These are phyloP conservation scores for Halophytophthora batemanensis DNA, from an alignment of 352 stramenopile genomes.

Conservation along the genomic window DNA sequence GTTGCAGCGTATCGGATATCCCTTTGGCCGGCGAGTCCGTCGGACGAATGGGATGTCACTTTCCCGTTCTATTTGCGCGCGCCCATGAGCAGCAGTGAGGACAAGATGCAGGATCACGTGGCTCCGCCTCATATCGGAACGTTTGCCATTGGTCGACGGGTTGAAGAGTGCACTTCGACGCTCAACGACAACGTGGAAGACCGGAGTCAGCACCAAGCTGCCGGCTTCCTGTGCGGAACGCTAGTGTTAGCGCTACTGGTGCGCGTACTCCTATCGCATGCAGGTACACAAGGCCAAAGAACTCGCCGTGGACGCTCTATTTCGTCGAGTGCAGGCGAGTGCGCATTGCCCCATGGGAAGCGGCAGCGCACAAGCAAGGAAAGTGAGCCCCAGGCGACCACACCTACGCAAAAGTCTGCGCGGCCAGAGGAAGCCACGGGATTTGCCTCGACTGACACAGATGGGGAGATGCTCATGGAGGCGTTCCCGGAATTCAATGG, in stretches of 20 bases:
- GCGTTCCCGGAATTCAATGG: conserved; percentile 42
- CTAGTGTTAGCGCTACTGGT: conserved; percentile 23
- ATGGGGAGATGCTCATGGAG: conserved; percentile 27
- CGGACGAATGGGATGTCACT: conserved; percentile 5
- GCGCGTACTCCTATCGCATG: conserved; percentile 24
- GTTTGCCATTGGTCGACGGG: conserved; percentile 13
- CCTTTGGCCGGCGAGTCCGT: conserved; percentile 8
- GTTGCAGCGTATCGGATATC: conserved; percentile 19
- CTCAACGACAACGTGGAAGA: conserved; percentile 1
- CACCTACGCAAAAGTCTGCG: too few relatives aligned
- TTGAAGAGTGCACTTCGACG: conserved; percentile 7
- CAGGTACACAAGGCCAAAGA: conserved; percentile 13
- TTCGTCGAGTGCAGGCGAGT: conserved; percentile 6
- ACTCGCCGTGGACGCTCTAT: conserved; percentile 14
- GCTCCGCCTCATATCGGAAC: conserved; percentile 21
- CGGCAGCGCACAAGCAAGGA: conserved; percentile 8
- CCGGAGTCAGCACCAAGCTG: conserved; percentile 16
- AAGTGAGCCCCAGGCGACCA: conserved; percentile 6
- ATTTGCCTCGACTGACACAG: conserved; percentile 6
- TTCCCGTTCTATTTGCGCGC: conserved; percentile 21
- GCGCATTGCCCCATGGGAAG: conserved; percentile 5
- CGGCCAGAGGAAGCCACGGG: conserved; percentile 9
- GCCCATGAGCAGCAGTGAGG: conserved; percentile 7
- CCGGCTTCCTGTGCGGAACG: conserved; percentile 24
- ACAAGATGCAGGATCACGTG: conserved; percentile 6